A percentile compares a stretch with the other conserved stretches of the same genome.
Evolutionary conservation across 1,284 basidiomycete genomes (phyloP).

Genomic region (Rhodotorula sp.): DNA sequence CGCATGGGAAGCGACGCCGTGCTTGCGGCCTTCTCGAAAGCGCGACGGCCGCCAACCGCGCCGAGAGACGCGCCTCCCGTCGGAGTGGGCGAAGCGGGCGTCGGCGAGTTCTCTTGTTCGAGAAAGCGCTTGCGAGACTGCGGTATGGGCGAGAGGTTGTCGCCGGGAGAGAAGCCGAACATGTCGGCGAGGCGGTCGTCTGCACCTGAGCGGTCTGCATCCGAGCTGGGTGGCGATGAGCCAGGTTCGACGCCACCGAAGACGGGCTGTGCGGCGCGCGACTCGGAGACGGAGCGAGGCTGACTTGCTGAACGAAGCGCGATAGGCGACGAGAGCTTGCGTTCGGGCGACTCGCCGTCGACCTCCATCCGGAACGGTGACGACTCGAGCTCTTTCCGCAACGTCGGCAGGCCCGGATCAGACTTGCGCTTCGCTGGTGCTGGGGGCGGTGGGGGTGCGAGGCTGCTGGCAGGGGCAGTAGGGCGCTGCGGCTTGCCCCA

Average conservation of each 20-base stretch:
- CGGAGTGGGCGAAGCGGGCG: slow-evolving; percentile 20
- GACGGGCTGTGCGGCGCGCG: not conserved
- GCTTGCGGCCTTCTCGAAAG: slow-evolving; percentile 27
- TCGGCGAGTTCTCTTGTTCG: slow-evolving; percentile 36
- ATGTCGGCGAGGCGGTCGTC: slow-evolving; percentile 23
- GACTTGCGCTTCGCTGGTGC: slow-evolving; percentile 31
- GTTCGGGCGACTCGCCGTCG: slow-evolving; percentile 30
- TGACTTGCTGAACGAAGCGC: slow-evolving; percentile 12
- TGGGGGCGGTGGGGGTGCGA: slow-evolving; percentile 17
- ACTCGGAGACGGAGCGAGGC: slow-evolving; percentile 32
- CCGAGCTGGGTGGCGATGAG: slow-evolving; percentile 5
- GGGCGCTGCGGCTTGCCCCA: slow-evolving; percentile 14
- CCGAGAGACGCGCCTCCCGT: slow-evolving; percentile 16
- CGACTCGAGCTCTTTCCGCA: slow-evolving; percentile 9
- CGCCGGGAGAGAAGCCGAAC: slow-evolving; percentile 20
- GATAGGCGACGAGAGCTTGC: slow-evolving; percentile 18
- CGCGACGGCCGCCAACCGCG: slow-evolving; percentile 6
- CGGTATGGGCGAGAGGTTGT: slow-evolving; percentile 31
- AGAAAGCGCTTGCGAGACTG: slow-evolving; percentile 36
- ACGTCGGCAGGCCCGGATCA: slow-evolving; percentile 24
- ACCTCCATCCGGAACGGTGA: slow-evolving; percentile 39
- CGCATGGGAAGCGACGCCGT: slow-evolving; percentile 16
- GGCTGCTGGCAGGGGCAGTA: slow-evolving; percentile 4
- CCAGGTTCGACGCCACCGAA: not conserved
- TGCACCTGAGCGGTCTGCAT: slow-evolving; percentile 25